These are phyloP conservation scores for Epicoccum sorghinum DNA, from an alignment of 2,329 filamentous ascomycete species.

Conservation along the genomic window DNA sequence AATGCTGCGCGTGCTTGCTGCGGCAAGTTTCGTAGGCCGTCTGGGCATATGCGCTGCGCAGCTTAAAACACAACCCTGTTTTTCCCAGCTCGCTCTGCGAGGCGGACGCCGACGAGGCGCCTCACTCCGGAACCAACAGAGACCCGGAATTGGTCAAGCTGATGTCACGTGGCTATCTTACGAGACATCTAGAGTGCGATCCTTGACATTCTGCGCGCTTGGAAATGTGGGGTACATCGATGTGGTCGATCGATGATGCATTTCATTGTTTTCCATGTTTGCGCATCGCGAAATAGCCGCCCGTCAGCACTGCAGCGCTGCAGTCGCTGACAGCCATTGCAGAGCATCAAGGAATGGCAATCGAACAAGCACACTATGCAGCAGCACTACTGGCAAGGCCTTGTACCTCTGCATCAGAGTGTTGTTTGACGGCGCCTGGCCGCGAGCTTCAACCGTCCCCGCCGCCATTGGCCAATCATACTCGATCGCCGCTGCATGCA, in stretches of 20 bases:
- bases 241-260: constrained; percentile 15
- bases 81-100: constrained; percentile 11
- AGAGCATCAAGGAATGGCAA: not conserved
- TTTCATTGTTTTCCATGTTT: constrained; percentile 12
- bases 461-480: not conserved
- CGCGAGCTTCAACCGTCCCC: constrained; percentile 13
- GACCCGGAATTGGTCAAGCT: constrained; percentile 10
- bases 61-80: constrained; percentile 9
- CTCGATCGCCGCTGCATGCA: constrained; percentile 28
- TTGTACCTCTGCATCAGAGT: constrained; percentile 11
- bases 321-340: not conserved
- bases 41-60: not conserved
- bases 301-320: not conserved
- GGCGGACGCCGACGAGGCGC: constrained; percentile 4
- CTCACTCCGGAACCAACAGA: constrained; percentile 3
- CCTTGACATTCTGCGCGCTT: constrained; percentile 11
- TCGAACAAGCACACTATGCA: not conserved
- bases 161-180: constrained; percentile 17
- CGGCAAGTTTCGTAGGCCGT: not conserved
- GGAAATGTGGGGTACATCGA: constrained; percentile 17
- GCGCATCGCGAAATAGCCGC: constrained; percentile 3
- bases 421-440: constrained; percentile 14
- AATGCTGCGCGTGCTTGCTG: constrained; percentile 4
- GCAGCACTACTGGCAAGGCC: not conserved
- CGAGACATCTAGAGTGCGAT: constrained; percentile 13